These are phyloP conservation scores for Fusarium devonianum DNA, from an alignment of 2,329 filamentous ascomycete species.

Conservation along the genomic window DNA sequence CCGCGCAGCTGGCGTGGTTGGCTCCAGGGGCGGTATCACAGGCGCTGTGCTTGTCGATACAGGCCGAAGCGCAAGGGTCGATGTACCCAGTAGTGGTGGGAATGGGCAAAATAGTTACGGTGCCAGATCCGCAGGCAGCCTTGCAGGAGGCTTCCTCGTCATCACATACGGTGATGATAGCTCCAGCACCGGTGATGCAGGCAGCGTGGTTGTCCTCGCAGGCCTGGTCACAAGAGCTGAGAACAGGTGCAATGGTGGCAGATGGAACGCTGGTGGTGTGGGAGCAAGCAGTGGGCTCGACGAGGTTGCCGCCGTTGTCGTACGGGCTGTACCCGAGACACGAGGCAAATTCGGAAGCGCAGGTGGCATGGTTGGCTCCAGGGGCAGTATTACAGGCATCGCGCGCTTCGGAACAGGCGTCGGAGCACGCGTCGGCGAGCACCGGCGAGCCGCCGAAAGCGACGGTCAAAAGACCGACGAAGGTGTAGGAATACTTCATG, in stretches of 20 bases:
- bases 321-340: not conserved
- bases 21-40: constrained; percentile 1
- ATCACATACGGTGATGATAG: not conserved
- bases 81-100: not conserved
- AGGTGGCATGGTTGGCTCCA: not conserved
- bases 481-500: constrained; percentile 31
- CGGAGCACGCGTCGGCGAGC: constrained; percentile 8
- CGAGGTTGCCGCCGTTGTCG: not conserved
- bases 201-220: not conserved
- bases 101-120: not conserved
- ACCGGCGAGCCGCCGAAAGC: constrained; percentile 19
- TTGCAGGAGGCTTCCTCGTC: not conserved
- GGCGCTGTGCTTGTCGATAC: not conserved
- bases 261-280: not conserved
- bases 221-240: not conserved
- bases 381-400: not conserved
- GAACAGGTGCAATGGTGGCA: not conserved
- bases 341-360: not conserved
- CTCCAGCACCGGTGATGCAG: not conserved
- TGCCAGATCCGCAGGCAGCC: not conserved
- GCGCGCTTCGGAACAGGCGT: not conserved
- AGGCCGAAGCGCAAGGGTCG: constrained; percentile 1
- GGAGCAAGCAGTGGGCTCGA: not conserved
- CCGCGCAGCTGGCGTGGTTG: constrained; percentile 5
- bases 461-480: constrained; percentile 33